Evolutionary conservation across 1,284 basidiomycete species (phyloP), one percentile per base, ranked within the genome.

Genomic region (Mrakiaceae sp.): DNA sequence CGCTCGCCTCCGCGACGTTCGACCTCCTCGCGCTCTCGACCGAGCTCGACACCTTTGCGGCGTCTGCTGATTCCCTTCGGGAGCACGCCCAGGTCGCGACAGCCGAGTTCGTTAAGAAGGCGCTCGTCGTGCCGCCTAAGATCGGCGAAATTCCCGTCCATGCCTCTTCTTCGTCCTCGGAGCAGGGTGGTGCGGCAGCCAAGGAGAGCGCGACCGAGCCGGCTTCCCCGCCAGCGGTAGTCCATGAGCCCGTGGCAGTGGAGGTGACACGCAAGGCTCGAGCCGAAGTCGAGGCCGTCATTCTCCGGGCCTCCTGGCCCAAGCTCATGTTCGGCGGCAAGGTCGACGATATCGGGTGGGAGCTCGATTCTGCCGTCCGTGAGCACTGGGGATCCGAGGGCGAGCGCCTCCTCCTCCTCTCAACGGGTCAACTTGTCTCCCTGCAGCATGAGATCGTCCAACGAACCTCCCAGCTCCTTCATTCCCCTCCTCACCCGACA

Each of bases 301-400:
- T 57, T 3, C 40, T 3, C 40, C 5, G 40, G 7, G 40, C 43
- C 12, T 39, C 40, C 4, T 56, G 54, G 54, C 40, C 14, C 3
- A 42, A 42, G 83, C 85, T 86, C 70, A 70, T 86, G 6, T 82
- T 81, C 4, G 69, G 70, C 10, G 66, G 70, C 79, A 76, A 81
- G 7, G 82, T 87, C 1, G 90, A 92, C 71, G 88, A 90, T 67
- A 81, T 90, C 16, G 83, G 80, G 8, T 74, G 77, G 48, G 79
- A 84, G 44, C 74, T 92, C 8, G 78, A 76, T 0, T 70, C 78
- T 11, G 81, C 83, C 50, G 74, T 88, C 8, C 77, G 81, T 52
- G 75, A 76, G 52, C 74, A 78, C 2, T 90, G 87, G 83, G 87
- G 84, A 66, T 78, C 75, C 67, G 82, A 82, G 4, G 78, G 91